A percentile compares a stretch with the other conserved stretches of the same genome.
Conservation (phyloP, 225 moss, liverwort and hornwort genomes). For the Lunularia cruciata region DNA sequence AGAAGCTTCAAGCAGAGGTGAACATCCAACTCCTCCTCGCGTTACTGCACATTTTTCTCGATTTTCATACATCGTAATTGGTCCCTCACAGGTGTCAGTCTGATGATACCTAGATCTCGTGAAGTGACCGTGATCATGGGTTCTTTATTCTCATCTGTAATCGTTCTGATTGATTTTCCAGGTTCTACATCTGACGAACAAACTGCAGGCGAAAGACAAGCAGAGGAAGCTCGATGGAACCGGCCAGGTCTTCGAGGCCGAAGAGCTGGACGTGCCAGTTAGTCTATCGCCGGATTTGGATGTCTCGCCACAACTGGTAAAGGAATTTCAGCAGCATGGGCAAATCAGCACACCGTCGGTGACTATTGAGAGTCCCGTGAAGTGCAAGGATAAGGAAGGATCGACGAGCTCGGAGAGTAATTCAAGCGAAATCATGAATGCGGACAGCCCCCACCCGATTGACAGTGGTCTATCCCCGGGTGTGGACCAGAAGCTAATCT, state of each 20-base stretch:
- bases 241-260: slow-evolving; percentile 34
- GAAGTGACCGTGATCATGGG: no score
- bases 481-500: slow-evolving; percentile 38
- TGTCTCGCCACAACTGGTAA: not conserved
- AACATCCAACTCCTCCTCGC: not conserved
- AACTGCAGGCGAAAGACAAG: slow-evolving; percentile 37
- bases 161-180: slow-evolving; percentile 23
- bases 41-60: not conserved
- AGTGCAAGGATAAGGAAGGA: slow-evolving; percentile 46
- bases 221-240: slow-evolving; percentile 15
- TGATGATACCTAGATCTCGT: no score
- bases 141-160: no score
- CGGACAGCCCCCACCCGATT: slow-evolving; percentile 77
- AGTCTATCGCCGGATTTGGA: slow-evolving; percentile 31
- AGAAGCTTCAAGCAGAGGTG: slow-evolving; percentile 85
- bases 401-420: slow-evolving; percentile 80
- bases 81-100: no score
- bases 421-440: slow-evolving; percentile 78
- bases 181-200: slow-evolving; percentile 39
- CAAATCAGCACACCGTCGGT: not conserved
- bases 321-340: slow-evolving; percentile 23
- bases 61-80: not conserved
- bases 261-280: slow-evolving; percentile 25
- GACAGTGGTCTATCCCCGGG: slow-evolving; percentile 58
- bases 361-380: slow-evolving; percentile 19